Percentiles rank a stretch among this genome's conserved stretches.
phyloP scores from a whole-genome alignment of 176 grass and related monocot species.

The Dactylis glomerata region DNA sequence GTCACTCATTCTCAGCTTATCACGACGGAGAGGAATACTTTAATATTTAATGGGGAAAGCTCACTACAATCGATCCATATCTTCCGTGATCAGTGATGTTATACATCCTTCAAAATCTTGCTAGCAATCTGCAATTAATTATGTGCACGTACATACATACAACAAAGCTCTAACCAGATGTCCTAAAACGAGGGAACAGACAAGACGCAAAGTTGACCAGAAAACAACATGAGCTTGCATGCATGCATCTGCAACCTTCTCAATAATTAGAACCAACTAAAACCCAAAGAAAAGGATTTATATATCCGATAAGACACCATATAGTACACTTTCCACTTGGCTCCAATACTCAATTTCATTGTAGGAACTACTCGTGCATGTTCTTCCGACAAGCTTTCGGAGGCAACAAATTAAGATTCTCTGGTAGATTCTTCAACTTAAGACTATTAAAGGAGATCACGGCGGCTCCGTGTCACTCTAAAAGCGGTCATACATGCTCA shows the following conservation, averaged over 20 bases:
- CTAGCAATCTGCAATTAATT: background rate
- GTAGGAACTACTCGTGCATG: slow-evolving; percentile 9
- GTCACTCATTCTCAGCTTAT: too few relatives aligned
- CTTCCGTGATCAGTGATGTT: background rate
- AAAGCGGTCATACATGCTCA: slow-evolving; percentile 32
- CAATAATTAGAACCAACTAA: too few relatives aligned
- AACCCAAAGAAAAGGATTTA: too few relatives aligned
- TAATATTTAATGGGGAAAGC: too few relatives aligned
- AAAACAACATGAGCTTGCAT: background rate
- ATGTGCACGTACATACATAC: background rate
- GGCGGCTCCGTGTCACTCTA: slow-evolving; percentile 38
- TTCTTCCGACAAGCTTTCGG: slow-evolving; percentile 36
- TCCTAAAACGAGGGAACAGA: slow-evolving; percentile 36
- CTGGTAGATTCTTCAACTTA: slow-evolving; percentile 20
- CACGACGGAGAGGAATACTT: too few relatives aligned
- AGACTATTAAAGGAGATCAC: slow-evolving; percentile 9
- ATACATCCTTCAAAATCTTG: background rate
- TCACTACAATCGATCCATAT: too few relatives aligned
- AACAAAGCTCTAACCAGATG: slow-evolving; percentile 26
- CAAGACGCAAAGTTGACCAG: background rate
- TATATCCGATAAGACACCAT: too few relatives aligned
- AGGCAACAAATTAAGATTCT: background rate
- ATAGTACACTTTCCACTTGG: background rate
- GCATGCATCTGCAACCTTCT: background rate
- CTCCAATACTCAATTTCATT: background rate